Conservation (phyloP, 306 rosid genomes). For the Casuarina glauca region DNA sequence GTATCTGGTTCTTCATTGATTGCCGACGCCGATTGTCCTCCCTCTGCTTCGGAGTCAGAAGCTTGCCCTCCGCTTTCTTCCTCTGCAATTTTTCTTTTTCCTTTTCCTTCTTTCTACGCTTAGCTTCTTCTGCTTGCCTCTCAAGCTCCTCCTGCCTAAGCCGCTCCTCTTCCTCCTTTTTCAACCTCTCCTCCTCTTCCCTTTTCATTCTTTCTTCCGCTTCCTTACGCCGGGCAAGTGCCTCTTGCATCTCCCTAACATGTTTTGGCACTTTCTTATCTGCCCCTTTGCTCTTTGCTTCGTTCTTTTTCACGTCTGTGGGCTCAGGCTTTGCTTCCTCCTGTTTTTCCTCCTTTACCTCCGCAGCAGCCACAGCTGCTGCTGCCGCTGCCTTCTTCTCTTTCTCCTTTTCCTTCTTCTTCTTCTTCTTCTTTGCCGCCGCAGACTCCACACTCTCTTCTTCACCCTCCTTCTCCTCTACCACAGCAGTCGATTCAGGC, state of each 20-base stretch:
- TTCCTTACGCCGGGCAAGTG: conserved; percentile 81
- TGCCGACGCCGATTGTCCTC: conserved; percentile 76
- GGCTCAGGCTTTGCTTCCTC: conserved; percentile 47
- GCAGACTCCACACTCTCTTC: conserved; percentile 82
- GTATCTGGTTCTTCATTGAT: conserved; percentile 83
- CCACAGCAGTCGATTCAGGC: conserved; percentile 45
- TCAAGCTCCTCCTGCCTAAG: conserved; percentile 74
- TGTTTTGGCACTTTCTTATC: conserved; percentile 97
- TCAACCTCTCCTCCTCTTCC: conserved; percentile 90
- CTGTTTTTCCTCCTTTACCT: conserved; percentile 33
- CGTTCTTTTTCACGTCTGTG: conserved; percentile 65
- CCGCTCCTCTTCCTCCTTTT: conserved; percentile 87
- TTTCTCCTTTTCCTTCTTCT: conserved; percentile 82
- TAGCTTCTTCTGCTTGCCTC: conserved; percentile 84
- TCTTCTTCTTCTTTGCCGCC: conserved; percentile 95
- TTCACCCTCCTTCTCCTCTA: conserved; percentile 73
- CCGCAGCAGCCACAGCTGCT: conserved; percentile 46
- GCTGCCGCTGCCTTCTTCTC: conserved; percentile 76
- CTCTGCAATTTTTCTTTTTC: conserved; percentile 77
- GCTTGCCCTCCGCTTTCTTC: conserved; percentile 74
- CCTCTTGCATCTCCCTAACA: conserved; percentile 99
- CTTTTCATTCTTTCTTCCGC: conserved; percentile 73
- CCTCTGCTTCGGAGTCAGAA: conserved; percentile 72
- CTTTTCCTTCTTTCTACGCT: conserved; percentile 74
- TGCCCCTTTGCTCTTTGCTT: conserved; percentile 61